Percentiles rank a stretch among this genome's conserved stretches.
phyloP scores from a whole-genome alignment of 495 filamentous ascomycete species.

The Podospora pseudopauciseta region DNA sequence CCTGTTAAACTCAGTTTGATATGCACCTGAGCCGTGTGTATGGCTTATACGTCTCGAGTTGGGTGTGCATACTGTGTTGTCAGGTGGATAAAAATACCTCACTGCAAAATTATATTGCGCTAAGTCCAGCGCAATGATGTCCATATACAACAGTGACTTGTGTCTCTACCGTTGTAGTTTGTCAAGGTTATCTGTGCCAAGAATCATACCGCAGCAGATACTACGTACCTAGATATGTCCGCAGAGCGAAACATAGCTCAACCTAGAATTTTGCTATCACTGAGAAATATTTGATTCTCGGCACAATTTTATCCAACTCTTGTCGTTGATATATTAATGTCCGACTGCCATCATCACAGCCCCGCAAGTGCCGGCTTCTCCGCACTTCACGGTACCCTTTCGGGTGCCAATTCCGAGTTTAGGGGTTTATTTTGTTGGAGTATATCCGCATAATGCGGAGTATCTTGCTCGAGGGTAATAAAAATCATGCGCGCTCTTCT shows the following conservation, averaged over 20 bases:
- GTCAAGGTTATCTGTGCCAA: no score
- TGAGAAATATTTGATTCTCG: not conserved
- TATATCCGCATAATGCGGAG: conserved; percentile 1
- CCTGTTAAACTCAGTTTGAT: not conserved
- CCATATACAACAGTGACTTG: not conserved
- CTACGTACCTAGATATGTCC: not conserved
- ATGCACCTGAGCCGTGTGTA: not conserved
- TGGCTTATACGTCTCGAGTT: not conserved
- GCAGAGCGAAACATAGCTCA: no score
- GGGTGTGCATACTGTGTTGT: not conserved
- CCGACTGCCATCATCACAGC: not conserved
- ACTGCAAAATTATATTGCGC: not conserved
- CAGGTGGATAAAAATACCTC: not conserved
- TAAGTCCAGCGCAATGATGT: not conserved
- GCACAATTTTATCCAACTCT: not conserved
- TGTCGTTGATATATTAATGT: not conserved
- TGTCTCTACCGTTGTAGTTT: not conserved
- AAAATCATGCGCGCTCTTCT: not conserved
- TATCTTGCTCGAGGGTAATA: not conserved
- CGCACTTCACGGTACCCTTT: not conserved
- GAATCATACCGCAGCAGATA: no score
- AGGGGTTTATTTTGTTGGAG: not conserved
- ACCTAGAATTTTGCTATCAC: not conserved
- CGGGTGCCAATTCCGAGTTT: not conserved
- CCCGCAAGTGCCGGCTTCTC: conserved; percentile 9